Evolutionary conservation across 257 asterid genomes (phyloP), one percentile per base, ranked within the genome.

Genomic region (Nicotiana otophora): DNA sequence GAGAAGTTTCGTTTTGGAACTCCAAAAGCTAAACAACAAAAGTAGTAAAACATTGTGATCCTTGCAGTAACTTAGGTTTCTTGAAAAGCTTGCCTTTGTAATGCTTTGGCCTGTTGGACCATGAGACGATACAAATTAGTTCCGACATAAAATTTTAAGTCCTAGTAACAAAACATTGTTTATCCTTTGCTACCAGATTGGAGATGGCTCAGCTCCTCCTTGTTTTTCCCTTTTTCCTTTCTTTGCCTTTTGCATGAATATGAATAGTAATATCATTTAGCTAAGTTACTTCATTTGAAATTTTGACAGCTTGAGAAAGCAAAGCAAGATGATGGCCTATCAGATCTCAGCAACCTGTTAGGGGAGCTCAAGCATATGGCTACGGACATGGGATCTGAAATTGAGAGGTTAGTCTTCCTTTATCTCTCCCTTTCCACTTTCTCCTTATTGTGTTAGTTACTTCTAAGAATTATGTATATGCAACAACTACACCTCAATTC

Each of bases 311-410:
- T 69, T 1, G 92, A 87, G 82, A 87, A 81, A 62, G 84, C 48
- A 42, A 89, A 89, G 80, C 91, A 89, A 87, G 92, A 89, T 72
- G 91, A 89, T 83, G 91, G 86, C 9, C 77, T 89, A 31, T 83
- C 86, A 26, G 88, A 86, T 66, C 81, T 89, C 64, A 89, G 92
- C 72, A 82, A 86, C 61, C 9, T 86, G 46, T 80, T 89, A 83
- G 88, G 91, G 67, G 91, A 88, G 61, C 85, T 89, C 68, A 89
- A 88, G 87, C 80, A 53, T 15, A 89, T 89, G 92, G 92, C 92
- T 57, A 19, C 82, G 34, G 92, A 87, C 85, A 89, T 89, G 92
- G 91, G 91, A 51, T 81, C 86, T 20, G 91, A 89, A 82, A 82
- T 89, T 58, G 90, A 82, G 61, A 85, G 85, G 91, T 88, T n/a